These are phyloP conservation scores for Lophiotrema nucula DNA, from an alignment of 495 filamentous ascomycete genomes.

Conservation along the genomic window DNA sequence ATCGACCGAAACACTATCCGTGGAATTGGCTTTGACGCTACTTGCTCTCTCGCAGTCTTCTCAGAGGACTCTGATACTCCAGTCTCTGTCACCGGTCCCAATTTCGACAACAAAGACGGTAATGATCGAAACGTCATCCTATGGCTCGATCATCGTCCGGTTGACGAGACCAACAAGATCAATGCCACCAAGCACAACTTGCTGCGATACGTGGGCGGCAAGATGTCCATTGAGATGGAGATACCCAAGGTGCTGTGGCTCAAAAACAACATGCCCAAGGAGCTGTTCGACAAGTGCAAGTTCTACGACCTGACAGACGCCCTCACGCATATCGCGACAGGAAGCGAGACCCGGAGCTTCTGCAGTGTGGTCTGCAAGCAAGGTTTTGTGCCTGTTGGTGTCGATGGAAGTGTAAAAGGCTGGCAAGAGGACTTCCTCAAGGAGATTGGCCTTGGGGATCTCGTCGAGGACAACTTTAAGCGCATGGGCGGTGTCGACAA, in stretches of 20 bases:
- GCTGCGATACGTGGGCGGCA: slow-evolving; percentile 92
- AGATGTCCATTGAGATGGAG: slow-evolving; percentile 99
- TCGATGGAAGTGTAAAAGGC: slow-evolving; percentile 95
- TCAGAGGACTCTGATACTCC: slow-evolving; percentile 84
- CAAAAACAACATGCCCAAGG: slow-evolving; percentile 95
- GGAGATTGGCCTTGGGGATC: slow-evolving; percentile 76
- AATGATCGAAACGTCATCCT: slow-evolving; percentile 87
- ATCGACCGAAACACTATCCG: slow-evolving; percentile 70
- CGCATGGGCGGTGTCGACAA: slow-evolving; percentile 90
- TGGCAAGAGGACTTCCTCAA: slow-evolving; percentile 94
- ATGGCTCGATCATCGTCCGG: slow-evolving; percentile 89
- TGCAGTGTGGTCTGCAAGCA: slow-evolving; percentile 96
- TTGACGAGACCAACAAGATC: slow-evolving; percentile 84
- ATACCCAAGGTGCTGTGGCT: slow-evolving; percentile 97
- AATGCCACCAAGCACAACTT: slow-evolving; percentile 89
- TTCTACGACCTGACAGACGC: slow-evolving; percentile 94
- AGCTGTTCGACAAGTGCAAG: slow-evolving; percentile 85
- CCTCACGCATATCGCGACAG: slow-evolving; percentile 94
- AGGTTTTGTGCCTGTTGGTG: slow-evolving; percentile 89
- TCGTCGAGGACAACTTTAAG: slow-evolving; percentile 81
- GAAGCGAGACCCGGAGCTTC: slow-evolving; percentile 84
- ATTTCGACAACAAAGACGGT: slow-evolving; percentile 67
- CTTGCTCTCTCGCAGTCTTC: slow-evolving; percentile 92
- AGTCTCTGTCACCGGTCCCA: slow-evolving; percentile 79
- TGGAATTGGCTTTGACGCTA: slow-evolving; percentile 95